Evolutionary conservation across 768 basidiomycete species (phyloP).

Genomic region (Pisolithus microcarpus): DNA sequence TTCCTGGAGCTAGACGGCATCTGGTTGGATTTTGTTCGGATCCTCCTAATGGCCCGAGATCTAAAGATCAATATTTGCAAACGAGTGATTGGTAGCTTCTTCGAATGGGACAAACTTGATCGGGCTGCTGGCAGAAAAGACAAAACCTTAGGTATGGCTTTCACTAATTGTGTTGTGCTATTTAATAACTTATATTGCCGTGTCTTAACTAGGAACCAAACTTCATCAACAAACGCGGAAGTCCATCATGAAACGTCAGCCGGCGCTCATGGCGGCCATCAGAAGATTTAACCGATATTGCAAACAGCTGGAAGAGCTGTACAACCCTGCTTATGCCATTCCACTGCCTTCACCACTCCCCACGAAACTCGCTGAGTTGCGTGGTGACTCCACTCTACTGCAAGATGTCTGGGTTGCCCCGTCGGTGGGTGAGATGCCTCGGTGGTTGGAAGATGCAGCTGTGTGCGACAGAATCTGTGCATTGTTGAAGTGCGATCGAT

Average conservation of each 20-base stretch:
- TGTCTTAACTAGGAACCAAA: constrained; percentile 17
- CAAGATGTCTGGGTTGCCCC: constrained; percentile 32
- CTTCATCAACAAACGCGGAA: constrained; percentile 25
- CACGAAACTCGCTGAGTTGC: constrained; percentile 17
- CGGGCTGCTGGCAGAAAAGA: constrained; percentile 24
- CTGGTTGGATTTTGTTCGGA: constrained; percentile 8
- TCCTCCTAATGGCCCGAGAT: constrained; percentile 26
- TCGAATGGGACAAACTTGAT: constrained; percentile 33
- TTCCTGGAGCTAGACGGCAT: constrained; percentile 29
- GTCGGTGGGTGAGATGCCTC: constrained; percentile 6
- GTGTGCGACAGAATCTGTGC: constrained; percentile 26
- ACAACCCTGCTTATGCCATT: constrained; percentile 16
- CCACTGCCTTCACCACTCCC: constrained; percentile 29
- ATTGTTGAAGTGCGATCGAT: constrained; percentile 22
- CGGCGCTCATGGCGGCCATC: constrained; percentile 7
- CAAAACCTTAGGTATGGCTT: constrained; percentile 10
- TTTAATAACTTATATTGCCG: no score
- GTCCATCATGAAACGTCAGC: constrained; percentile 22
- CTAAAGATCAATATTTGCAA: constrained; percentile 35
- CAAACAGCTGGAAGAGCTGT: no score
- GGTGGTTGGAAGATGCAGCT: constrained; percentile 29
- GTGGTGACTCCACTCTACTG: constrained; percentile 19
- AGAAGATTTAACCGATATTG: no score
- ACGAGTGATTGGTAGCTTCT: constrained; percentile 28
- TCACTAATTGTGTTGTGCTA: no score